Base-by-base conservation (phyloP, 768 basidiomycete genomes). In the Termitomyces sp. region DNA sequence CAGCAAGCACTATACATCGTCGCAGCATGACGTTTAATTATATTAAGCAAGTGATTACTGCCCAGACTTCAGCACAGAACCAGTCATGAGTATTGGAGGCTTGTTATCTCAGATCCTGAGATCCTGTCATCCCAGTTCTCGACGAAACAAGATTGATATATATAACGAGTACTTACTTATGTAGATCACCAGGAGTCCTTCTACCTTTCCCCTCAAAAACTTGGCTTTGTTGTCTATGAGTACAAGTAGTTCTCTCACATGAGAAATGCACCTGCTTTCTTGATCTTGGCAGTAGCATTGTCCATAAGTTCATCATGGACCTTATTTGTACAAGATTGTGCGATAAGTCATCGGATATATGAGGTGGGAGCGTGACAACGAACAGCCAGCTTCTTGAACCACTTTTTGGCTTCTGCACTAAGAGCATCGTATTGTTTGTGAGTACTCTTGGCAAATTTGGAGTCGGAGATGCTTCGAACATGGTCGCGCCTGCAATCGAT, bases 371-470 rank as follows among this genome's bases (percentile, higher is more conserved):
- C 33, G 4, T 18, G 16, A 58, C 56, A 50, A n/a, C n/a, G n/a
- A n/a, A n/a, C n/a, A n/a, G 84, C 79, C 36, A 92, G 78, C 69
- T 86, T 90, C 81, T 88, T 91, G 77, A 92, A 86, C 89, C 90
- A 92, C 65, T 88, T 92, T 76, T 85, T 87, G 43, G 90, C 83
- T 61, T 91, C 90, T 32, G 74, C 69, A 61, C 82, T 84, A 51
- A 90, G 73, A 22, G 57, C 65, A 60, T 85, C 83, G 58, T 84
- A 30, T 6, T 30, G 6, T 30, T 30, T 30, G 63, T 89, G 87
- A 13, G 80, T 80, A 59, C 87, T 67, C 72, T 87, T 92, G 43
- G 82, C 80, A 69, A 90, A 91, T 73, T 88, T 92, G 62, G 73
- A 58, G 64, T 91, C 86, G 81, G 79, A 47, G 90, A 72, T 16